A percentile compares a stretch with the other conserved stretches of the same genome.
Evolutionary conservation across 2,329 filamentous ascomycete species (phyloP).

Genomic region (Madurella fahalii): DNA sequence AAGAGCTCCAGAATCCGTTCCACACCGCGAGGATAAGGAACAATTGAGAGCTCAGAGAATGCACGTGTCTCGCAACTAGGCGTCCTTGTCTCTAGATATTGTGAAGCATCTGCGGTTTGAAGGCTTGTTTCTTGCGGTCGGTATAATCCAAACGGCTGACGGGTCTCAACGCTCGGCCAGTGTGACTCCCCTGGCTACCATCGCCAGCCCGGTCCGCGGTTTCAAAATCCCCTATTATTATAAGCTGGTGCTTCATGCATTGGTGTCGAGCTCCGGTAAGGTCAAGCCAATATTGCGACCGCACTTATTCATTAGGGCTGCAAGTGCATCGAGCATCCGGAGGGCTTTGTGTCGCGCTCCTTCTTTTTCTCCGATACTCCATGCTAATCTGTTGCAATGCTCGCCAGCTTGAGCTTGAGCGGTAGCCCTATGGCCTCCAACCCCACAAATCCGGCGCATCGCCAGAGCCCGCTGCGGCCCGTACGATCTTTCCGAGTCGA

Average conservation of each 20-base stretch:
- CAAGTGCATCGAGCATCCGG: neutral
- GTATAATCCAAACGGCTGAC: neutral
- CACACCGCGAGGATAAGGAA: neutral
- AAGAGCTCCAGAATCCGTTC: neutral
- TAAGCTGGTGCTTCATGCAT: constrained; percentile 19
- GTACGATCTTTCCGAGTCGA: constrained; percentile 28
- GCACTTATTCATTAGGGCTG: constrained; percentile 1
- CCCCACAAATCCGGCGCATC: constrained; percentile 21
- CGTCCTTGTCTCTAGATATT: neutral
- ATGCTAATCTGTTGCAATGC: constrained; percentile 23
- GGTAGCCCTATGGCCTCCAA: constrained; percentile 29
- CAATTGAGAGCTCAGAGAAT: neutral
- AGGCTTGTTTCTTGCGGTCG: neutral
- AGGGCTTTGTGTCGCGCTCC: neutral
- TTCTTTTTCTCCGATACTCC: neutral
- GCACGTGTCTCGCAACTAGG: neutral
- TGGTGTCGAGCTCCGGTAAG: constrained; percentile 12
- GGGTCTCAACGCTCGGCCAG: constrained; percentile 2
- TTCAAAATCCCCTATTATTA: constrained; percentile 18
- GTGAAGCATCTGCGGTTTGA: neutral
- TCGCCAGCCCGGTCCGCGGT: constrained; percentile 16
- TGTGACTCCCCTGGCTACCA: constrained; percentile 4
- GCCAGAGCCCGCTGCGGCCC: constrained; percentile 29
- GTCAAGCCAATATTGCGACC: neutral
- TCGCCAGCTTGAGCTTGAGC: constrained; percentile 27